phyloP scores from a whole-genome alignment of 2,329 filamentous ascomycete species.

The Diaporthe sp. region DNA sequence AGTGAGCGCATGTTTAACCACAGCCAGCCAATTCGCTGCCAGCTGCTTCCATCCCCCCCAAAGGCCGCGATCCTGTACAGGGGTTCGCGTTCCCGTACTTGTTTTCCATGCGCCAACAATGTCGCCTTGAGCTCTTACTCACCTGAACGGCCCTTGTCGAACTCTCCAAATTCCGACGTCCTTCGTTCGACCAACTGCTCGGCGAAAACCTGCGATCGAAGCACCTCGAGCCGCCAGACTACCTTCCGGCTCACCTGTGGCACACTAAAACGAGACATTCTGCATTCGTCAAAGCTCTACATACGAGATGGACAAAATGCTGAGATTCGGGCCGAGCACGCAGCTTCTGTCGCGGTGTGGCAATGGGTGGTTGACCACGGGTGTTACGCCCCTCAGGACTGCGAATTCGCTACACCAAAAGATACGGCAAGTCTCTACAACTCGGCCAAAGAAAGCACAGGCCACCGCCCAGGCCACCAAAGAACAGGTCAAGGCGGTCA shows the following conservation, averaged over 20 bases:
- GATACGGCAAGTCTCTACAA: conserved; percentile 38
- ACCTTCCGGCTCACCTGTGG: background rate
- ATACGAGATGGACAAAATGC: conserved; percentile 23
- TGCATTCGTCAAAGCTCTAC: background rate
- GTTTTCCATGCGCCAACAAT: conserved; percentile 25
- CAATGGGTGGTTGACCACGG: conserved; percentile 21
- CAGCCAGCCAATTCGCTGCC: conserved; percentile 21
- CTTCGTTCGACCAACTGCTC: background rate
- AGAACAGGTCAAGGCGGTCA: conserved; percentile 19
- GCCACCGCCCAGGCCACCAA: conserved; percentile 31
- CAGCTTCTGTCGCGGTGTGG: conserved; percentile 36
- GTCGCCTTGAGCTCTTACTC: background rate
- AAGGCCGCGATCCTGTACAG: conserved; percentile 22
- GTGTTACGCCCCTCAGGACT: conserved; percentile 11
- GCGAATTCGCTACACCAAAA: conserved; percentile 6
- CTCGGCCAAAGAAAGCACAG: conserved; percentile 36
- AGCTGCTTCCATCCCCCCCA: background rate
- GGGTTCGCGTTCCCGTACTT: conserved; percentile 12
- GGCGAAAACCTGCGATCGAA: background rate
- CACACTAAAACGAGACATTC: background rate
- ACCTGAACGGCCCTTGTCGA: background rate
- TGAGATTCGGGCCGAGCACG: conserved; percentile 26
- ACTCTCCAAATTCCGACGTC: background rate
- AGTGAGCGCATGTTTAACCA: conserved; percentile 21
- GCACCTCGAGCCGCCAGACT: background rate